Evolutionary conservation across 2,329 filamentous ascomycete species (phyloP).

Genomic region (Xylariaceae sp.): DNA sequence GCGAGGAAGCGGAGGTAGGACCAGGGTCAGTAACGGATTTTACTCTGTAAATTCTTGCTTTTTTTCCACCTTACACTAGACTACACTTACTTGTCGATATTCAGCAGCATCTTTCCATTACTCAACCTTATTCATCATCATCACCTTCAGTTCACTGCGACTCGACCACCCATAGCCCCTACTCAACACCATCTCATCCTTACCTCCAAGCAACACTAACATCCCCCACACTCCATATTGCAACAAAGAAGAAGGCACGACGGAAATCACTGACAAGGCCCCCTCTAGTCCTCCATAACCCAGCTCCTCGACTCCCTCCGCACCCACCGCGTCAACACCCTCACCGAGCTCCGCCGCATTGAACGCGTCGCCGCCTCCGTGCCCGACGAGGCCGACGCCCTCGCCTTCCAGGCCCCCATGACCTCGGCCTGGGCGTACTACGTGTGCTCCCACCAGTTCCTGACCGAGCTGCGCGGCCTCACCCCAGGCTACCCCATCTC

Average conservation of each 20-base stretch:
- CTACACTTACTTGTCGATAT: too few relatives aligned
- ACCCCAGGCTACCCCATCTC: constrained; percentile 66
- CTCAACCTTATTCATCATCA: too few relatives aligned
- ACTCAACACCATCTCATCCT: too few relatives aligned
- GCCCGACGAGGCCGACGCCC: constrained; percentile 54
- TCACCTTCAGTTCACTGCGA: too few relatives aligned
- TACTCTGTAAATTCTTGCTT: constrained; percentile 20
- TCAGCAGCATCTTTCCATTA: too few relatives aligned
- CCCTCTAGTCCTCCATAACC: constrained; percentile 29
- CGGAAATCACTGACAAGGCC: too few relatives aligned
- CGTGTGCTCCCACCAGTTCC: constrained; percentile 64
- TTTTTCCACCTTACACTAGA: too few relatives aligned
- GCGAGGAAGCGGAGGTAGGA: constrained; percentile 24
- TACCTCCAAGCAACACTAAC: too few relatives aligned
- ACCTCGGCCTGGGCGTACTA: constrained; percentile 69
- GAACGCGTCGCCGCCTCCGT: constrained; percentile 60
- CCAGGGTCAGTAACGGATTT: constrained; percentile 23
- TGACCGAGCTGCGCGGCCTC: constrained; percentile 65
- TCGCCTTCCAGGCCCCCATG: constrained; percentile 59
- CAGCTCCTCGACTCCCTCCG: constrained; percentile 60
- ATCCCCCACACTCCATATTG: too few relatives aligned
- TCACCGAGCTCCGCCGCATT: constrained; percentile 67
- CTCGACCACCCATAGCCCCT: too few relatives aligned
- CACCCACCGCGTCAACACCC: constrained; percentile 67
- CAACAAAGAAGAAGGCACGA: too few relatives aligned